Percentiles rank a stretch among this genome's conserved stretches.
These are phyloP conservation scores for Hypomontagnella submonticulosa DNA, from an alignment of 495 filamentous ascomycete genomes.

Conservation along the genomic window DNA sequence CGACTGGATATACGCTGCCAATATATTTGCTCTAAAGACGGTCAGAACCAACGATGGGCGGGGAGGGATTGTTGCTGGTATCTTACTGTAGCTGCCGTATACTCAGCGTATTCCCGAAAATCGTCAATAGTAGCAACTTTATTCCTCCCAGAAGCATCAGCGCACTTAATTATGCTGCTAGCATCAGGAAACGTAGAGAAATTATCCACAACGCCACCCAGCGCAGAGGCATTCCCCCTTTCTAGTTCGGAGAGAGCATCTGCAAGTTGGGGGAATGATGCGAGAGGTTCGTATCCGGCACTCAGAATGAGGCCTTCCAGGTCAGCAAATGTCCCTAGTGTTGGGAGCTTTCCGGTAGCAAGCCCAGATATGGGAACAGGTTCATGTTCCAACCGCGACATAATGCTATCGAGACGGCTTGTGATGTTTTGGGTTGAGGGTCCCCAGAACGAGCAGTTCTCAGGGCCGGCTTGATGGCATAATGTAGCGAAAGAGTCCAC, in stretches of 20 bases:
- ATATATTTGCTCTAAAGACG: conserved; percentile 24
- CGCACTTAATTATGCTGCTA: conserved; percentile 26
- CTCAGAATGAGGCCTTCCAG: conserved; percentile 32
- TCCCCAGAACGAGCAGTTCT: conserved; percentile 40
- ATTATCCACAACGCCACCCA: conserved; percentile 17
- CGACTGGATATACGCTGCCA: conserved; percentile 34
- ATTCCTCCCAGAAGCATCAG: conserved; percentile 37
- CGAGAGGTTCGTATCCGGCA: conserved; percentile 25
- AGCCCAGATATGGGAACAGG: conserved; percentile 52
- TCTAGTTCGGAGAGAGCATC: conserved; percentile 32
- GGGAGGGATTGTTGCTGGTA: no score
- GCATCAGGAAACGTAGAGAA: conserved; percentile 22
- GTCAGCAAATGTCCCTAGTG: conserved; percentile 62
- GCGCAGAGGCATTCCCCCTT: conserved; percentile 36
- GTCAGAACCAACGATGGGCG: no score
- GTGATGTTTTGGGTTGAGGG: conserved; percentile 53
- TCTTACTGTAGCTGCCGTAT: conserved; percentile 11
- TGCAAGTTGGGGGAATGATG: conserved; percentile 32
- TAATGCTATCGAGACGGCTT: conserved; percentile 49
- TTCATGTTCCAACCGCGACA: conserved; percentile 48
- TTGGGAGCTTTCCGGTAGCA: conserved; percentile 50
- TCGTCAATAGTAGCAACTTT: conserved; percentile 29
- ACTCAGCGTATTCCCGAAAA: conserved; percentile 27
- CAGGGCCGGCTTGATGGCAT: conserved; percentile 38
- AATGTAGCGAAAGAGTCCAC: conserved; percentile 30